Percentiles rank a stretch among this genome's conserved stretches.
phyloP scores from a whole-genome alignment of 352 stramenopile genomes.

The Pythium plurisporium region DNA sequence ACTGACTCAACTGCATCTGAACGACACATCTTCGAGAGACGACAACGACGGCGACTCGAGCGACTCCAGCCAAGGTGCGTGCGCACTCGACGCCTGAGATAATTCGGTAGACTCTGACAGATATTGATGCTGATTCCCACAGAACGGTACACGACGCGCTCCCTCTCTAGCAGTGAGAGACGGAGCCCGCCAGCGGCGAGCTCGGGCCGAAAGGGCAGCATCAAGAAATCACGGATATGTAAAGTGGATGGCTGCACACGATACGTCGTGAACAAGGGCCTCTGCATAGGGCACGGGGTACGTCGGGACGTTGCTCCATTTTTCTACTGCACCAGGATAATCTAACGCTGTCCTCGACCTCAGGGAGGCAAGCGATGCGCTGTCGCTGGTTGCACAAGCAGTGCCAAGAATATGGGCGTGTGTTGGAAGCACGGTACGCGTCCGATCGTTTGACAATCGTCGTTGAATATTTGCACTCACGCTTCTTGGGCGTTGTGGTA shows the following conservation, averaged over 20 bases:
- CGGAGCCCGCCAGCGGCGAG: conserved; percentile 4
- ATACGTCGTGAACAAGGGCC: conserved; percentile 70
- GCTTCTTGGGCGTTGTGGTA: too few relatives aligned
- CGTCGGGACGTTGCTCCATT: conserved; percentile 11
- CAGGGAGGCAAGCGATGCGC: conserved; percentile 70
- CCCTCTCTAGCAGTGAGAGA: conserved; percentile 10
- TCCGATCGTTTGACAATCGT: background rate
- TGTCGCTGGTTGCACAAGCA: conserved; percentile 58
- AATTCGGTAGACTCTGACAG: background rate
- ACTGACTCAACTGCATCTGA: conserved; percentile 5
- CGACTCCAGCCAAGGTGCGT: conserved; percentile 27
- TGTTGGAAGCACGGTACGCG: conserved; percentile 72
- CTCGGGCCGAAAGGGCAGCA: conserved; percentile 10
- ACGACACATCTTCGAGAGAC: conserved; percentile 12
- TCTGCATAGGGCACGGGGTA: conserved; percentile 71
- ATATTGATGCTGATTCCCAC: background rate
- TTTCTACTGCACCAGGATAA: too few relatives aligned
- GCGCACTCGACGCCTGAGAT: background rate
- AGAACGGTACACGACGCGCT: conserved; percentile 8
- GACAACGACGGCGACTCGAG: conserved; percentile 23
- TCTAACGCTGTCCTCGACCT: too few relatives aligned
- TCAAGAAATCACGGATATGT: conserved; percentile 49
- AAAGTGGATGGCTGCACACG: conserved; percentile 71
- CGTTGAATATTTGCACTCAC: too few relatives aligned
- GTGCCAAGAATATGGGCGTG: conserved; percentile 68